Percentiles rank a stretch among this genome's conserved stretches.
phyloP scores from a whole-genome alignment of 2,329 filamentous ascomycete species.

The Aspergillus tubingensis region DNA sequence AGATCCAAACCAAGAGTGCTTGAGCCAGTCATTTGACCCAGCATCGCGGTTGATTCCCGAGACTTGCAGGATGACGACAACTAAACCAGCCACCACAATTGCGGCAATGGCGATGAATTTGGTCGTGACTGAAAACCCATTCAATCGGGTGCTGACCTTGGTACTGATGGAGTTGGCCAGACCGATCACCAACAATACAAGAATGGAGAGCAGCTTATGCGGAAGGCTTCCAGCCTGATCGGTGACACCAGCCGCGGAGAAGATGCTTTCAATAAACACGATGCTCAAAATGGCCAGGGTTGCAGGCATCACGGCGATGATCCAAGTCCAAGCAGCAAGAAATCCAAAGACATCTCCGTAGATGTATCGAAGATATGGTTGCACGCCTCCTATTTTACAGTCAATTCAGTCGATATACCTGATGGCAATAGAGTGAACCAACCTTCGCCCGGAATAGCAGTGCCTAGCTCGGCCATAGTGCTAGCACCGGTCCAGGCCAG shows the following conservation, averaged over 20 bases:
- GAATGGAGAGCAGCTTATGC: slow-evolving; percentile 19
- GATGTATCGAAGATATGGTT: slow-evolving; percentile 21
- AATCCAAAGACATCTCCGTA: slow-evolving; percentile 23
- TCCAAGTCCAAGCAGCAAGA: slow-evolving; percentile 23
- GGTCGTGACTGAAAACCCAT: slow-evolving; percentile 18
- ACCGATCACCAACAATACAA: slow-evolving; percentile 12
- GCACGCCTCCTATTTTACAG: slow-evolving; percentile 12
- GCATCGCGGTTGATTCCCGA: background rate
- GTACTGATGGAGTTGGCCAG: slow-evolving; percentile 22
- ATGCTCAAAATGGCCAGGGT: slow-evolving; percentile 22
- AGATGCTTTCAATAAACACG: slow-evolving; percentile 22
- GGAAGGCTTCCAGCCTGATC: slow-evolving; percentile 8
- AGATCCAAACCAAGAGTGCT: slow-evolving; percentile 18
- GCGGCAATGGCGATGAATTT: slow-evolving; percentile 17
- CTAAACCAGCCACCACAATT: slow-evolving; percentile 13
- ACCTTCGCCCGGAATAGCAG: slow-evolving; percentile 22
- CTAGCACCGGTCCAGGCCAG: slow-evolving; percentile 22
- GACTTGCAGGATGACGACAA: slow-evolving; percentile 14
- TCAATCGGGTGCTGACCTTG: slow-evolving; percentile 18
- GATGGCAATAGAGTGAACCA: background rate
- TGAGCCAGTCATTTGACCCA: slow-evolving; percentile 16
- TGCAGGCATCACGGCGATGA: slow-evolving; percentile 21
- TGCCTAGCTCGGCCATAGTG: slow-evolving; percentile 23
- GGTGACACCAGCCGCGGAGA: slow-evolving; percentile 14
- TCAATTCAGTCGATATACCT: background rate